phyloP scores from a whole-genome alignment of 345 rosid species.

The Cardamine occulta region DNA sequence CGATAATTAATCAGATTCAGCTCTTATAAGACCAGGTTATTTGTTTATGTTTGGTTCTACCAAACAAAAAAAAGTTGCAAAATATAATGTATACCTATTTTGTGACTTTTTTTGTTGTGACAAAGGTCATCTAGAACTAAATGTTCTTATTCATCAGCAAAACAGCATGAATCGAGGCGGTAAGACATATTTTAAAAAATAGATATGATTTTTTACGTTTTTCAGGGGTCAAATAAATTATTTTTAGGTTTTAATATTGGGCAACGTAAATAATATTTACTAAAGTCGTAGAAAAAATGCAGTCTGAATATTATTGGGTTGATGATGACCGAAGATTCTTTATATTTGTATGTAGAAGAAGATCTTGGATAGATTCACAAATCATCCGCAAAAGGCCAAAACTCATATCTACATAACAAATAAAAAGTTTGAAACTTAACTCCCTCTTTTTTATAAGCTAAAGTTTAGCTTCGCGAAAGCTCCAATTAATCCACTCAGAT shows the following conservation, averaged over 20 bases:
- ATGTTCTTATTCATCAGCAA: conserved; percentile 21
- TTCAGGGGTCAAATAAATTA: conserved; percentile 1
- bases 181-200: not conserved
- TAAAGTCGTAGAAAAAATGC: not conserved
- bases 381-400: not conserved
- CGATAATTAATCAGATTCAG: conserved; percentile 27
- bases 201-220: not conserved
- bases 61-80: not conserved
- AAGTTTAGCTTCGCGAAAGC: no score
- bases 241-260: not conserved
- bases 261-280: not conserved
- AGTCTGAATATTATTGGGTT: not conserved
- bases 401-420: not conserved
- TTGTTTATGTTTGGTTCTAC: conserved; percentile 24
- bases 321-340: not conserved
- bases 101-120: conserved; percentile 27
- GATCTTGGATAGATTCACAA: not conserved
- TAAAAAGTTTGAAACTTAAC: no score
- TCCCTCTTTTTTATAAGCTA: no score
- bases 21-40: conserved; percentile 13
- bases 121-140: conserved; percentile 19
- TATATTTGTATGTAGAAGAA: no score
- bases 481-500: not conserved
- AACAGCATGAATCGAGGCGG: conserved; percentile 23
- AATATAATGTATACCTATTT: not conserved